Base-by-base conservation (phyloP, 1,284 basidiomycete genomes). In the Rhodotorula sp. region DNA sequence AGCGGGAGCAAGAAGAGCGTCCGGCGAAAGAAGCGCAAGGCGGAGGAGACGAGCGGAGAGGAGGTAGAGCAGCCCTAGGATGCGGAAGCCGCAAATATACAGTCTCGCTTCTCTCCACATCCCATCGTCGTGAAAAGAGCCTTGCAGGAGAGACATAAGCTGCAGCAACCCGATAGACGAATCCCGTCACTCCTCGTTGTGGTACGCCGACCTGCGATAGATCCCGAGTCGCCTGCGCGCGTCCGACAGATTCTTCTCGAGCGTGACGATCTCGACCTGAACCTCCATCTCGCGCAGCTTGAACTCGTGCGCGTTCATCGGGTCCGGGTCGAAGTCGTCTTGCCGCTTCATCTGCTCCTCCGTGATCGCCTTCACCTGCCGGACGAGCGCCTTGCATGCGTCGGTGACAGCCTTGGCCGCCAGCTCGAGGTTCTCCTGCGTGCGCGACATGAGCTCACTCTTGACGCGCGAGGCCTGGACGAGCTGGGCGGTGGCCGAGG, bases 231-330 rank as follows among this genome's bases (percentile, higher is more conserved):
- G 85, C 80, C 92, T 88, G 67, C 93, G 85, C 32, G 93, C 91
- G 48, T 90, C 92, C 30, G 59, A 90, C 36, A 74, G 44, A 15
- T 72, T 56, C 30, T 67, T 64, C 53, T 74, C 73, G 34, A 98
- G 82, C 79, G 90, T 94, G 75, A 99, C 84, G 74, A 99, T 97
- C 81, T 96, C 92, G 56, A 99, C 96, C 82, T 98, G 95, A 80
- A 96, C 93, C 82, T 99, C 95, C 94, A 99, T 98, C 85, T 97
- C 94, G 60, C 88, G 85, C 77, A 88, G 90, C 86, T 99, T 99
- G 87, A 97, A 98, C 82, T 99, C 95, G 79, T 98, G 85, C 57
- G 85, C 87, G 7, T 92, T 90, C 92, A 98, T 94, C 71, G 87
- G 87, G 81, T 90, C 89, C 82, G 94, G 98, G 81, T 98, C 92